Percentiles rank a stretch among this genome's conserved stretches.
Conservation (phyloP, 2,329 filamentous ascomycete species). For the Apiospora sp. region DNA sequence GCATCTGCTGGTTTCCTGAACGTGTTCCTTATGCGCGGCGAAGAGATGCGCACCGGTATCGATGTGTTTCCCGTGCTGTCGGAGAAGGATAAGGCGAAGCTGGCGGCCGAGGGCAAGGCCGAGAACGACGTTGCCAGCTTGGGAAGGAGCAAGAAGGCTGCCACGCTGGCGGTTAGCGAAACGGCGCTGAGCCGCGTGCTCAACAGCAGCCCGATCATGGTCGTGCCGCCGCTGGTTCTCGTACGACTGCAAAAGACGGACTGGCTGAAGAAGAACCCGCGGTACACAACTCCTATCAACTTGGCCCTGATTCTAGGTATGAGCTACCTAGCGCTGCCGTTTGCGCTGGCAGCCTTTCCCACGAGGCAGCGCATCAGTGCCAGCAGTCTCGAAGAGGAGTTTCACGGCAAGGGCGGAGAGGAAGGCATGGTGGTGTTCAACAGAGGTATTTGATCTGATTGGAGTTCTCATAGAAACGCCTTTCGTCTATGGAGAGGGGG, state of each 20-base stretch:
- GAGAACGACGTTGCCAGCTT: slow-evolving; percentile 74
- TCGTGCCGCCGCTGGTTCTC: slow-evolving; percentile 86
- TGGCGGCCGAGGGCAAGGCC: slow-evolving; percentile 64
- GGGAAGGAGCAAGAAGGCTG: slow-evolving; percentile 88
- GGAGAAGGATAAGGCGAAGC: slow-evolving; percentile 69
- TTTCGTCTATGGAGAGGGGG: neutral
- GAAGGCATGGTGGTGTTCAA: slow-evolving; percentile 94
- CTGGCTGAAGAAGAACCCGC: slow-evolving; percentile 81
- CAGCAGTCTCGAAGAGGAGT: slow-evolving; percentile 81
- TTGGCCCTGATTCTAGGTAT: slow-evolving; percentile 86
- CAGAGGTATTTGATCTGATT: slow-evolving; percentile 75
- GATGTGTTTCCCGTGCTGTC: slow-evolving; percentile 87
- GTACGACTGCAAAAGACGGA: slow-evolving; percentile 83
- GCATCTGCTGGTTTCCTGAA: slow-evolving; percentile 91
- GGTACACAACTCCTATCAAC: slow-evolving; percentile 83
- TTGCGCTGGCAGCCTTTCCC: slow-evolving; percentile 91
- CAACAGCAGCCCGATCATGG: slow-evolving; percentile 97
- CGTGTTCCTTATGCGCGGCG: slow-evolving; percentile 96
- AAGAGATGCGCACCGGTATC: slow-evolving; percentile 93
- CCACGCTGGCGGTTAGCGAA: slow-evolving; percentile 88
- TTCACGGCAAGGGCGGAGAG: slow-evolving; percentile 80
- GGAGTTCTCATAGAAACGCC: neutral
- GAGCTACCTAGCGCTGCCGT: slow-evolving; percentile 85
- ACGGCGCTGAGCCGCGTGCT: slow-evolving; percentile 91
- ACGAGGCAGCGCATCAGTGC: slow-evolving; percentile 86